Evolutionary conservation across 805 yeast species (phyloP), one percentile per base, ranked within the genome.

Genomic region (Candida golubevii): DNA sequence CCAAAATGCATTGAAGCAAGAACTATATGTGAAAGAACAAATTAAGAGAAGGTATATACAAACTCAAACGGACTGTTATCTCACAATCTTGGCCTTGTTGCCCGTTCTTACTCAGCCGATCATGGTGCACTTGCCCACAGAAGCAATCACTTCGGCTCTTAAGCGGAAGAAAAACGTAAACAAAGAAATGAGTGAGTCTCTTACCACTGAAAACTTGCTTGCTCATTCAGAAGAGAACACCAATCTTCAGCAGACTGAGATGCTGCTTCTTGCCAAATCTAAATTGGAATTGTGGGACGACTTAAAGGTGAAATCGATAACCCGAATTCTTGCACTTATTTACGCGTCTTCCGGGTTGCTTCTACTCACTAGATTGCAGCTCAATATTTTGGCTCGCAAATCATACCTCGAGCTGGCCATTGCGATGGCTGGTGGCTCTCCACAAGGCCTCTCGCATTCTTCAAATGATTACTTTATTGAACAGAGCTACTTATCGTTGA

Each of bases 41-140:
- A 84, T 90, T 47, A 83, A 83, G 54, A 75, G 93, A 54, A 70
- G 97, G 46, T 91, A 89, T 57, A 81, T 85, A 40, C 97, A 89
- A 68, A 91, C 97, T 9, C 97, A 90, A 58, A 82, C 83, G 54
- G 98, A 91, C 63, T 87, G 96, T 38, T 74, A 85, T 41, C 81
- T 80, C 67, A 91, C 97, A 0, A 79, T 90, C 41, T 72, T 86
- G 59, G 90, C 95, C 4, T 72, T 91, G 49, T 70, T 87, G 39
- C 95, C 96, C 1, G 87, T 88, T 5, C 68, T 90, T 35, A 74
- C 82, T 6, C 75, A 75, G 28, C 88, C 86, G 12, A 75, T 88
- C 7, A 63, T 82, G 46, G 78, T 75, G 15, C 70, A 70, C 43
- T 69, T 83, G 48, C 83, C 86, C 7, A 90, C 86, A 18, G 96